phyloP scores from a whole-genome alignment of 2,329 filamentous ascomycete species.

The Monosporascus sp. region DNA sequence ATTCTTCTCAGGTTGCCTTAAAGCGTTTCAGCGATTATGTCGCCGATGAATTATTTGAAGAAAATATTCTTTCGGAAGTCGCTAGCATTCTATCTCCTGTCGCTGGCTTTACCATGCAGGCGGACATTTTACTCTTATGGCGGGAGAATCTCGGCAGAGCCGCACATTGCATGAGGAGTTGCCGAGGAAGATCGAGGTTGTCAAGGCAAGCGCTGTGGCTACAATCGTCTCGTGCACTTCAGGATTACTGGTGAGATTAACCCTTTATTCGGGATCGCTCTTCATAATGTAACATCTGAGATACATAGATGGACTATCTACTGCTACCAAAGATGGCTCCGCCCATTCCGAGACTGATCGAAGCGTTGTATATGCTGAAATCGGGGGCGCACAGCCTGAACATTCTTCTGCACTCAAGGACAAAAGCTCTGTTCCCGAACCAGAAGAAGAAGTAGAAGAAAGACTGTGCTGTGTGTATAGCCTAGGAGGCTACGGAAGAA shows the following conservation, averaged over 20 bases:
- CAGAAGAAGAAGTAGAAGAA: too few relatives aligned
- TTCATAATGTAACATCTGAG: too few relatives aligned
- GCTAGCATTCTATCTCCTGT: slow-evolving; percentile 34
- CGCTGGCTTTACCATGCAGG: slow-evolving; percentile 31
- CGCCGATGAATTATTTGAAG: slow-evolving; percentile 37
- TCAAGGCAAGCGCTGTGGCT: slow-evolving; percentile 33
- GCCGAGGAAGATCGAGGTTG: slow-evolving; percentile 30
- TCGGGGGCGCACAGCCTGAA: too few relatives aligned
- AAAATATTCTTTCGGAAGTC: slow-evolving; percentile 30
- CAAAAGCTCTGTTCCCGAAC: too few relatives aligned
- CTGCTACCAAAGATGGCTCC: too few relatives aligned
- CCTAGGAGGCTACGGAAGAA: too few relatives aligned
- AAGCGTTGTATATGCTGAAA: too few relatives aligned
- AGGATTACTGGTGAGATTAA: slow-evolving; percentile 10
- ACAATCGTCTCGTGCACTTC: slow-evolving; percentile 27
- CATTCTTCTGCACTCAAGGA: too few relatives aligned
- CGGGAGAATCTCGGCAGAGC: slow-evolving; percentile 36
- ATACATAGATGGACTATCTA: too few relatives aligned
- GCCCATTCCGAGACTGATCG: too few relatives aligned
- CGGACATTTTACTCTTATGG: slow-evolving; percentile 32
- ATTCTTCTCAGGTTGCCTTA: slow-evolving; percentile 33
- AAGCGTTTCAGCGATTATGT: slow-evolving; percentile 39
- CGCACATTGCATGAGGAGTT: slow-evolving; percentile 31
- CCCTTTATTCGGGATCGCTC: too few relatives aligned
- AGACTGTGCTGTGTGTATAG: too few relatives aligned